Base-by-base conservation (phyloP, 2,329 filamentous ascomycete species). In the Aspergillus ochraceoroseus region DNA sequence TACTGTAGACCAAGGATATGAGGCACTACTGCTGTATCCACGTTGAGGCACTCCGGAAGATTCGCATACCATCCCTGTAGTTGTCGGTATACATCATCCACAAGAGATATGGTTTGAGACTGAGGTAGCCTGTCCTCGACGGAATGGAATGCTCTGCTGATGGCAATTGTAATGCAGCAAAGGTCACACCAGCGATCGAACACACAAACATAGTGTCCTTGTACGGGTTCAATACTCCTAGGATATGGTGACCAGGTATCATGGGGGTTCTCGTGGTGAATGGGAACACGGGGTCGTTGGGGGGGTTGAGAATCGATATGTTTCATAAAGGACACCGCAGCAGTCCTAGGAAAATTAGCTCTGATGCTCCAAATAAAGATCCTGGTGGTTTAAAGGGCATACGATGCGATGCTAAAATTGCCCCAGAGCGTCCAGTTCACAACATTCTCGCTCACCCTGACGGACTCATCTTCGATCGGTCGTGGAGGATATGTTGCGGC, bases 1-100 rank as follows among this genome's bases (percentile, higher is more conserved):
- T 37, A 61, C 58, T 60, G 55, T 2, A 62, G 35, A 13, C 45
- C 46, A 4, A 62, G 35, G 9, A 58, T 36, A 44, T 58, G 53
- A 2, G 58, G 58, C 11, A 56, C 49, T 0, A 44, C 22, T 6
- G 43, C 49, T 4, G 44, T 43, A 17, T 56, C 47, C 6, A 44
- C 31, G 3, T 44, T 42, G 15, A 62, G 46, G 22, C 59, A 62
- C 3, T 44, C 46, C 1, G 57, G 55, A 6, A 60, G 36, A 23
- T 47, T 48, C 3, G 43, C 44, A 34, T 56, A 49, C 55, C 59
- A 62, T 13, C 36, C 43, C 28, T 51, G 39, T 15, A 61, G 38
- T 23, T 53, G 47, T 7, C 32, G 32, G 36, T 56, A 51, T 15
- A 56, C 39, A n/a, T 43, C 36, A 26, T 45, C 29, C 8, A 55